Evolutionary conservation across 2,329 filamentous ascomycete genomes (phyloP).

Genomic region (Alternaria consortialis): DNA sequence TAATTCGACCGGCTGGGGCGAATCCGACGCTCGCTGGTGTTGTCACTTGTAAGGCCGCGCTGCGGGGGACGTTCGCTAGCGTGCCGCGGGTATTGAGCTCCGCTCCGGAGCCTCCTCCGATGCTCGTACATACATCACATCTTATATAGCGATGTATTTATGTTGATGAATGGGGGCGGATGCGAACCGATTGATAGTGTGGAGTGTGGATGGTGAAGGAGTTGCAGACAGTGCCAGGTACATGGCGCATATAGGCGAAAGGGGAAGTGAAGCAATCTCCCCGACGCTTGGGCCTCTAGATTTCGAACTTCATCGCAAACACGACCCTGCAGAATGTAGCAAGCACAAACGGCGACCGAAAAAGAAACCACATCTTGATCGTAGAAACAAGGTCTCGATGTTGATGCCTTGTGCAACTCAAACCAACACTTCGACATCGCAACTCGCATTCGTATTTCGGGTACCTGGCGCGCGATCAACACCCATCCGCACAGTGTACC

Average conservation of each 20-base stretch:
- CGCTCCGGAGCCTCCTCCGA: neutral
- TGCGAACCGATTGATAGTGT: constrained; percentile 5
- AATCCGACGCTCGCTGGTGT: neutral
- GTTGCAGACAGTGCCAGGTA: constrained; percentile 9
- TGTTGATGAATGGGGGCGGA: constrained; percentile 3
- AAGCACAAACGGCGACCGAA: neutral
- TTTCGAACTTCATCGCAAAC: neutral
- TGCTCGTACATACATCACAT: neutral
- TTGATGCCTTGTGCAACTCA: neutral
- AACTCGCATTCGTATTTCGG: neutral
- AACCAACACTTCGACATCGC: neutral
- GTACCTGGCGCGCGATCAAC: constrained; percentile 1
- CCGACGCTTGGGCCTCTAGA: constrained; percentile 15
- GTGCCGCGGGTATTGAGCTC: neutral
- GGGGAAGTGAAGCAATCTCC: constrained; percentile 18
- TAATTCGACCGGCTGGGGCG: neutral
- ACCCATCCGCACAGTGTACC: neutral
- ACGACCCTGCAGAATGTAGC: neutral
- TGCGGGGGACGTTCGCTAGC: constrained; percentile 2
- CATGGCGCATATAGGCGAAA: constrained; percentile 15
- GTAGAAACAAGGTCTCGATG: neutral
- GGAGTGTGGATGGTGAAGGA: constrained; percentile 10
- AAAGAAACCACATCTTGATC: neutral
- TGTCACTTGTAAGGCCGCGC: neutral
- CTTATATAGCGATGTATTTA: neutral